These are phyloP conservation scores for Talaromyces nanjingensis DNA, from an alignment of 495 filamentous ascomycete species.

Conservation along the genomic window DNA sequence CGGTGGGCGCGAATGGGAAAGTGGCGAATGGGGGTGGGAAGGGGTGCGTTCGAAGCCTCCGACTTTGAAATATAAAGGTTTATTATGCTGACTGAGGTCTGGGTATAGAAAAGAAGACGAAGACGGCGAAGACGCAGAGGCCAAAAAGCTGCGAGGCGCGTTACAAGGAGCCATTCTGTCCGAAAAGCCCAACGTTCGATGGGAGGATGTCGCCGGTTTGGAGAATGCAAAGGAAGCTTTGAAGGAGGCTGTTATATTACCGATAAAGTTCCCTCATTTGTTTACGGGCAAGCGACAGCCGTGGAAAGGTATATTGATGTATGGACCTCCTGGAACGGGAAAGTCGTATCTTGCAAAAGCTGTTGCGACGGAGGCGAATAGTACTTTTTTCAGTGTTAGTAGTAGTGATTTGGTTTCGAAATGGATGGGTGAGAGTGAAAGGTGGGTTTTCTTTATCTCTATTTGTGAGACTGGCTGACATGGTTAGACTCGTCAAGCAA, in stretches of 20 bases:
- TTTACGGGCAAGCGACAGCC: constrained; percentile 96
- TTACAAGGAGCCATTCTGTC: constrained; percentile 87
- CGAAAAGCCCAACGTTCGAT: constrained; percentile 90
- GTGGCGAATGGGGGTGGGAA: constrained; percentile 63
- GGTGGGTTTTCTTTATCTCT: constrained; percentile 44
- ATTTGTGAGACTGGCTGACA: not conserved
- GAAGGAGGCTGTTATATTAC: constrained; percentile 94
- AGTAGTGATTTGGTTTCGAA: constrained; percentile 95
- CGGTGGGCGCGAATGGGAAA: constrained; percentile 82
- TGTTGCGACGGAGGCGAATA: constrained; percentile 96
- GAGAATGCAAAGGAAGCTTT: constrained; percentile 93
- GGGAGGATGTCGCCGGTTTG: constrained; percentile 97
- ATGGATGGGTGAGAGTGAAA: constrained; percentile 99
- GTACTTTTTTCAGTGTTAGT: constrained; percentile 98
- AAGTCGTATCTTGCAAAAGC: constrained; percentile 97
- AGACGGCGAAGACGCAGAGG: constrained; percentile 74
- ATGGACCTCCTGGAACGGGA: constrained; percentile 93
- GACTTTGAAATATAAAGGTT: too few relatives aligned
- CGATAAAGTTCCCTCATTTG: constrained; percentile 96
- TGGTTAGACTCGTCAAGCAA: constrained; percentile 80
- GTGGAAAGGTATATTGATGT: constrained; percentile 96
- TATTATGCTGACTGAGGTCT: constrained; percentile 1
- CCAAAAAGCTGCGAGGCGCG: constrained; percentile 88
- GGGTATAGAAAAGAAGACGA: constrained; percentile 49
- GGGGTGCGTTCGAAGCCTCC: constrained; percentile 49